phyloP scores from a whole-genome alignment of 495 filamentous ascomycete species.

The Pyrenula massariospora region DNA sequence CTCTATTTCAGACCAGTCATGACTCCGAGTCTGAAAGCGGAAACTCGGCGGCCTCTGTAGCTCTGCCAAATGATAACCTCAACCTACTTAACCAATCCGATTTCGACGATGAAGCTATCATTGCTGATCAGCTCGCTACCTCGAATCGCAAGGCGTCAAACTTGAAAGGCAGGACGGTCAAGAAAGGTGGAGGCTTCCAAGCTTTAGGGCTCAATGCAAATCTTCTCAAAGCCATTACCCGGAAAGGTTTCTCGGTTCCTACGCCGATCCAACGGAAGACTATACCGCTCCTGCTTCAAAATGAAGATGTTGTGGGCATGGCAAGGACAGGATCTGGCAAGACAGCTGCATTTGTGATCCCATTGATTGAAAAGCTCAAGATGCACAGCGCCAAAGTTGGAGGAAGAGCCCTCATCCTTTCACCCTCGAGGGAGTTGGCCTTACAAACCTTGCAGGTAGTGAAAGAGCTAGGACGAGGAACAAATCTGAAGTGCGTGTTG shows the following conservation, averaged over 20 bases:
- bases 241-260: conserved; percentile 89
- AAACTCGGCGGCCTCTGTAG: conserved; percentile 3
- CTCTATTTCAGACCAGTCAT: conserved; percentile 54
- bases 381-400: conserved; percentile 79
- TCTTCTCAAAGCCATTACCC: conserved; percentile 76
- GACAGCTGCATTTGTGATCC: conserved; percentile 93
- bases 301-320: conserved; percentile 93
- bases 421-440: conserved; percentile 84
- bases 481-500: conserved; percentile 76
- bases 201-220: conserved; percentile 82
- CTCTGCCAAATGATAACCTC: conserved; percentile 7
- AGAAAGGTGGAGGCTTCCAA: conserved; percentile 94
- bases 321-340: conserved; percentile 94
- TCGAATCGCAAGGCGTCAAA: conserved; percentile 75
- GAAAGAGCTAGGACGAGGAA: conserved; percentile 83
- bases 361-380: conserved; percentile 91
- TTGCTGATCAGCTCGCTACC: conserved; percentile 71
- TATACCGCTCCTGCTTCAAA: conserved; percentile 79
- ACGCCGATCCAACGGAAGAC: conserved; percentile 97
- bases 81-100: conserved; percentile 39
- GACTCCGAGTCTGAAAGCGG: conserved; percentile 34
- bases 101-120: conserved; percentile 74
- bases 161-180: conserved; percentile 72
- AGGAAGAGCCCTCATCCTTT: conserved; percentile 72
- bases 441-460: conserved; percentile 93